These are phyloP conservation scores for Calonectria ilicicola DNA, from an alignment of 2,329 filamentous ascomycete genomes.

Conservation along the genomic window DNA sequence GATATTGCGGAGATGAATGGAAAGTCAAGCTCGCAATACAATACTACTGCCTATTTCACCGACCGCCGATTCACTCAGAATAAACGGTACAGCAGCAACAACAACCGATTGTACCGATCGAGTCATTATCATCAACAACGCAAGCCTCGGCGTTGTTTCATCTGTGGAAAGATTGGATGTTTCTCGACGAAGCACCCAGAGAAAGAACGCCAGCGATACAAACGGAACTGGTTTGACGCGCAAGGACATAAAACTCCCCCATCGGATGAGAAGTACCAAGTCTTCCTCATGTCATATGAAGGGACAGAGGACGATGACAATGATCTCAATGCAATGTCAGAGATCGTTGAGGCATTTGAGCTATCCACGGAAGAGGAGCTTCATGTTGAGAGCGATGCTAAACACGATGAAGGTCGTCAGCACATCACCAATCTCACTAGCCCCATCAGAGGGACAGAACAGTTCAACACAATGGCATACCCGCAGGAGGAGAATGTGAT, in stretches of 20 bases:
- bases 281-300: not conserved
- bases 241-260: not conserved
- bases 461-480: not conserved
- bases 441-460: not conserved
- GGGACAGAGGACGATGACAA: not conserved
- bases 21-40: too few species aligned
- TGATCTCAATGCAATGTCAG: not conserved
- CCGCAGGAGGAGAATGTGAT: not conserved
- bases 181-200: not conserved
- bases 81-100: too few species aligned
- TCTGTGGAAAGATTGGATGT: not conserved
- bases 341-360: too few species aligned
- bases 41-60: too few species aligned
- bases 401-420: too few species aligned
- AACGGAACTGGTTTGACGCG: not conserved
- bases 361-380: too few species aligned
- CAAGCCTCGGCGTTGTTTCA: too few species aligned
- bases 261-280: not conserved
- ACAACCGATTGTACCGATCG: too few species aligned
- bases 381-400: too few species aligned
- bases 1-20: too few species aligned
- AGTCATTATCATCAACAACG: too few species aligned
- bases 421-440: not conserved
- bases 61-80: too few species aligned
- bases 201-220: not conserved